Conservation (phyloP, 2,329 filamentous ascomycete genomes). For the Fusarium poae region DNA sequence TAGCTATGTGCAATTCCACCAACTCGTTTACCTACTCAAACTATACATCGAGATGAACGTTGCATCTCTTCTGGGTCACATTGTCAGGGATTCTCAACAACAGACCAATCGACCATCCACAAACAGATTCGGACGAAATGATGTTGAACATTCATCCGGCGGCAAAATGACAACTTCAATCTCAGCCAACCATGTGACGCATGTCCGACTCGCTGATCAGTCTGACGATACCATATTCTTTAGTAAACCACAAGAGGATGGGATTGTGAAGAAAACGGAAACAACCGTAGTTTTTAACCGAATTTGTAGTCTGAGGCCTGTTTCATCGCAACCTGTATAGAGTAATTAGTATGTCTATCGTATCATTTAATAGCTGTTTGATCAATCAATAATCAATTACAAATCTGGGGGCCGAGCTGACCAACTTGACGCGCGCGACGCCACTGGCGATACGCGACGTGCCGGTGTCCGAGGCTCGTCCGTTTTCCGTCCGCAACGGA, state of each 20-base stretch:
- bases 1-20: slow-evolving; percentile 47
- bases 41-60: slow-evolving; percentile 46
- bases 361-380: neutral
- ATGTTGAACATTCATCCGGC: slow-evolving; percentile 11
- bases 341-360: neutral
- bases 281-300: slow-evolving; percentile 21
- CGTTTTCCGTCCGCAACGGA: neutral
- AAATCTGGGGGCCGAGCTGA: neutral
- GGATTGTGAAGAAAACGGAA: slow-evolving; percentile 30
- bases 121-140: neutral
- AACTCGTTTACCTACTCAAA: slow-evolving; percentile 45
- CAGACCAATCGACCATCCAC: neutral
- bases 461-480: neutral
- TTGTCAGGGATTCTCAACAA: slow-evolving; percentile 31
- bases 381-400: neutral
- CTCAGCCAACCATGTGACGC: slow-evolving; percentile 23
- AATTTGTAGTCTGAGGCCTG: neutral
- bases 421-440: neutral
- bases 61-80: slow-evolving; percentile 33
- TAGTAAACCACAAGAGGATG: slow-evolving; percentile 16
- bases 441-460: neutral
- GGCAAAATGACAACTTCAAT: slow-evolving; percentile 32
- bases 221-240: neutral
- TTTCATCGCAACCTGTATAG: neutral
- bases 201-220: slow-evolving; percentile 26